Base-by-base conservation (phyloP, 169 alveolate species). In the Plasmodium billcollinsi region DNA sequence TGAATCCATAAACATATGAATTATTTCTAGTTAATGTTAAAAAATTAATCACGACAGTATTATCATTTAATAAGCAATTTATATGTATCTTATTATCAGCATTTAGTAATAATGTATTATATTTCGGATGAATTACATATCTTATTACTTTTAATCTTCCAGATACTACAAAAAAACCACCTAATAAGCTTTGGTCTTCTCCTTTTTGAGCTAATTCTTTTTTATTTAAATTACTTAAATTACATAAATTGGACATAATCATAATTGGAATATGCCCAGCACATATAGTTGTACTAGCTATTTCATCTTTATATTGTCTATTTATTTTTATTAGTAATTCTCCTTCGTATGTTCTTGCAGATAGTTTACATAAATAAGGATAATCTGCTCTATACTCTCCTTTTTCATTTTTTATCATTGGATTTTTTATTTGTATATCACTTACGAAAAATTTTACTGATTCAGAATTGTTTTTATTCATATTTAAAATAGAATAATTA, bases 101-200 rank as follows among this genome's bases (percentile, higher is more conserved):
- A 73, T 72, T 72, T 45, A 72, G 75, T n/a, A 86, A 94, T 20
- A 99, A 99, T 78, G 97, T 97, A 93, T 98, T 98, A 85, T 99
- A 97, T 78, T 98, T 97, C 59, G 97, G 97, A 69, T 97, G 96
- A 43, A 98, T 98, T 18, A 99, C 98, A 97, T 97, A 98, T 91
- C 99, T 97, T 6, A 98, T 95, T 50, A 98, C 95, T 90, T 97
- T 97, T 93, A 98, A 99, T 91, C 97, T 96, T 43, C 99, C 99
- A 88, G 98, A 98, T 67, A 98, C 94, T 59, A 99, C 98, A 90
- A 99, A 99, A 92, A 98, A 98, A 9, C 99, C 99, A 24, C 99
- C 99, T 58, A 97, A 97, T 91, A 98, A 99, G 89, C 98, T 97
- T 71, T 96, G 94, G 90, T 99, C 99, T 91, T 99, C 99, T 54